phyloP scores from a whole-genome alignment of 2,329 filamentous ascomycete genomes.

The Sarocladiaceae sp. region DNA sequence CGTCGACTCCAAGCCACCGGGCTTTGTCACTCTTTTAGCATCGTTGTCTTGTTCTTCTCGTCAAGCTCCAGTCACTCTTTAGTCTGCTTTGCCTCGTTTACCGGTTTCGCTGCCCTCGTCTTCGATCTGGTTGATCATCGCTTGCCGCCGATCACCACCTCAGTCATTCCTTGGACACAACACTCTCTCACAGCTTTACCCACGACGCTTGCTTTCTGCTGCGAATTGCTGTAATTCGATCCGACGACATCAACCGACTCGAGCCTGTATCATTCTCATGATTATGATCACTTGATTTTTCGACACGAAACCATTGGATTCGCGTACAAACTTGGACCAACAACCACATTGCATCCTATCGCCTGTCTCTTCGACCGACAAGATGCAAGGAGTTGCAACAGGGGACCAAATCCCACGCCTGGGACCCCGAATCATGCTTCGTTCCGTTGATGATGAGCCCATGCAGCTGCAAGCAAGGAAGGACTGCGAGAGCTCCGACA shows the following conservation, averaged over 20 bases:
- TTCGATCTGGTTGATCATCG: constrained; percentile 6
- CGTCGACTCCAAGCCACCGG: constrained; percentile 7
- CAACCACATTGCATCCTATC: too few relatives aligned
- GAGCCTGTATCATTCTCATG: constrained; percentile 3
- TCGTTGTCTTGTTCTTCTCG: constrained; percentile 8
- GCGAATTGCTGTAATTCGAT: constrained; percentile 1
- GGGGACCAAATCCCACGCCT: neutral
- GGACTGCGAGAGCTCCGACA: constrained; percentile 15
- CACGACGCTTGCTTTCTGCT: constrained; percentile 8
- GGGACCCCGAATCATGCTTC: constrained; percentile 3
- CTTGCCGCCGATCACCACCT: neutral
- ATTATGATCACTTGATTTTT: constrained; percentile 10
- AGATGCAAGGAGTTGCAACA: constrained; percentile 11
- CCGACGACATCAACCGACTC: neutral
- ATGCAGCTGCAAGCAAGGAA: constrained; percentile 10
- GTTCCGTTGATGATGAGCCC: neutral
- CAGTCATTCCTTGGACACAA: constrained; percentile 6
- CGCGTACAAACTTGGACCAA: too few relatives aligned
- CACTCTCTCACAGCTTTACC: neutral
- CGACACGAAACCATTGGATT: constrained; percentile 1
- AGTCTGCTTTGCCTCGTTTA: neutral
- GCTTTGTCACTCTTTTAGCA: constrained; percentile 9
- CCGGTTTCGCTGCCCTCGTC: neutral
- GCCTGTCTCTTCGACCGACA: neutral
- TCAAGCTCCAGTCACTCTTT: constrained; percentile 9